A percentile compares a stretch with the other conserved stretches of the same genome.
Conservation (phyloP, 2,329 filamentous ascomycete species). For the Talaromyces sp. region DNA sequence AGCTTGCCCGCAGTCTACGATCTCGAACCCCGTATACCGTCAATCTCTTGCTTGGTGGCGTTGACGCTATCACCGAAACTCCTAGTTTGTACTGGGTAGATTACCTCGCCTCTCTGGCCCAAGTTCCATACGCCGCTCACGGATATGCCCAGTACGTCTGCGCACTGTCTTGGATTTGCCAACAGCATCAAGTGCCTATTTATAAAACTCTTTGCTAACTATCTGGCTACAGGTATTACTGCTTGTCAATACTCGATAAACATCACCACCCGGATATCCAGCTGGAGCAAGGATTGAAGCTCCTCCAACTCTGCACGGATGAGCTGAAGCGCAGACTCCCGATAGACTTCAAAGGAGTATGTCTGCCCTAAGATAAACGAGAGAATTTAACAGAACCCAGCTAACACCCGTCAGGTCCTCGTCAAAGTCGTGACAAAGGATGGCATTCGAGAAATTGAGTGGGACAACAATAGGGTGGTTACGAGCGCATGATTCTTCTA, state of each 20-base stretch:
- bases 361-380: slow-evolving; percentile 21
- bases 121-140: slow-evolving; percentile 91
- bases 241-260: slow-evolving; percentile 94
- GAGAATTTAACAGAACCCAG: background rate
- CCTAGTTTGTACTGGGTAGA: slow-evolving; percentile 95
- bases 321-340: slow-evolving; percentile 95
- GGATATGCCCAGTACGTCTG: slow-evolving; percentile 85
- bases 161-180: background rate
- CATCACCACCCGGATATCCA: slow-evolving; percentile 94
- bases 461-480: slow-evolving; percentile 68
- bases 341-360: slow-evolving; percentile 95
- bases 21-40: slow-evolving; percentile 94
- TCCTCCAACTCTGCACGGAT: slow-evolving; percentile 90
- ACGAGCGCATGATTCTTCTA: slow-evolving; percentile 36
- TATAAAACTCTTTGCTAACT: background rate
- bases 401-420: slow-evolving; percentile 32
- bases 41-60: slow-evolving; percentile 89
- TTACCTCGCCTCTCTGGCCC: slow-evolving; percentile 83
- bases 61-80: slow-evolving; percentile 86
- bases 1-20: slow-evolving; percentile 84
- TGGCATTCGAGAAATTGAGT: slow-evolving; percentile 77
- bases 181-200: background rate
- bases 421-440: slow-evolving; percentile 96
- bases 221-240: slow-evolving; percentile 70
- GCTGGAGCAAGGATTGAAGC: slow-evolving; percentile 83